phyloP scores from a whole-genome alignment of 495 filamentous ascomycete genomes.

The Neurospora intermedia region DNA sequence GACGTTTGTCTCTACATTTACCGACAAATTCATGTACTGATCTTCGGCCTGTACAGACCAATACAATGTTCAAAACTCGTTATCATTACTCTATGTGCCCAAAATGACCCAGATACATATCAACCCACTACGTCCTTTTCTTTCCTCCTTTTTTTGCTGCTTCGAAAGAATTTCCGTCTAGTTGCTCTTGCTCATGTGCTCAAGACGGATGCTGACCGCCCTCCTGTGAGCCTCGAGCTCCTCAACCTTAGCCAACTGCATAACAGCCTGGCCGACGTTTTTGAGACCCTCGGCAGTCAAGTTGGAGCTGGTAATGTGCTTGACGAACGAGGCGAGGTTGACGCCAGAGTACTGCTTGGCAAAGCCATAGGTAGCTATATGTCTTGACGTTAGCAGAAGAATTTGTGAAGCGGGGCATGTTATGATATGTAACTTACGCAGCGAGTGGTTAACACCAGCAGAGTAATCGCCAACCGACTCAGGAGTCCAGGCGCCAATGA shows the following conservation, averaged over 20 bases:
- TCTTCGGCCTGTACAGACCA: not conserved
- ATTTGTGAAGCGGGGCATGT: not conserved
- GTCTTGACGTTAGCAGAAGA: conserved; percentile 1
- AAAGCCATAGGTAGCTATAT: conserved; percentile 85
- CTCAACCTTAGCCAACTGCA: conserved; percentile 88
- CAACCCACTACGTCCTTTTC: not conserved
- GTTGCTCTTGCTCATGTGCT: conserved; percentile 40
- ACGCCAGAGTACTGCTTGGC: conserved; percentile 97
- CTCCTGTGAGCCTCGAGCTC: conserved; percentile 89
- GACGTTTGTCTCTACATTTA: not conserved
- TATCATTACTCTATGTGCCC: not conserved
- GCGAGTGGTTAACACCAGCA: conserved; percentile 90
- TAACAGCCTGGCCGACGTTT: conserved; percentile 79
- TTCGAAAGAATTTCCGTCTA: not conserved
- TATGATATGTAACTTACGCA: conserved; percentile 56
- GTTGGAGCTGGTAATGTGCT: conserved; percentile 90
- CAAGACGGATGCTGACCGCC: conserved; percentile 79
- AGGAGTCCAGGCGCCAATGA: conserved; percentile 90
- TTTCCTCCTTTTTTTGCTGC: not conserved
- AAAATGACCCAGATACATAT: not conserved
- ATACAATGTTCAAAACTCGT: not conserved
- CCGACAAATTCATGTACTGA: not conserved
- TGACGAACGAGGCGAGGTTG: conserved; percentile 88
- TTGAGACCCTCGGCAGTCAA: conserved; percentile 74
- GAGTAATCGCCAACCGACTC: conserved; percentile 97